phyloP scores from a whole-genome alignment of 768 basidiomycete genomes.

The Termitomyces sp. region DNA sequence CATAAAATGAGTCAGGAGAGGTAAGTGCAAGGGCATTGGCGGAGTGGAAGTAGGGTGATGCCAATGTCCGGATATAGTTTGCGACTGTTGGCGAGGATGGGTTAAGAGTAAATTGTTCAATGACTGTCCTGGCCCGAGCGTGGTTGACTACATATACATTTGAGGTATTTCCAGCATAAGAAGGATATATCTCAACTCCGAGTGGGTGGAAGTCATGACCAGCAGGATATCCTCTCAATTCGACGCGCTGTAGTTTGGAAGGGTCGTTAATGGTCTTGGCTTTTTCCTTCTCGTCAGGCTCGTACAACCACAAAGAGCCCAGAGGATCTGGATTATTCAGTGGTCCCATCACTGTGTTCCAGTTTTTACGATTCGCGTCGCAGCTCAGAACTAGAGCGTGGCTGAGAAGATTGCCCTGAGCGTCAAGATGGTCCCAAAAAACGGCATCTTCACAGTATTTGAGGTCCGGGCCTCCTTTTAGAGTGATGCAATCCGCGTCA shows the following conservation, averaged over 20 bases:
- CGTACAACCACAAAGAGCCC: slow-evolving; percentile 61
- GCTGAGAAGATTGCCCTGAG: slow-evolving; percentile 29
- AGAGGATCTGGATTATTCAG: slow-evolving; percentile 48
- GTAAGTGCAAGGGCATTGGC: slow-evolving; percentile 67
- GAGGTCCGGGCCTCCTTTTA: slow-evolving; percentile 30
- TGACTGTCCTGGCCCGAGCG: slow-evolving; percentile 49
- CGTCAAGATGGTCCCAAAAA: slow-evolving; percentile 57
- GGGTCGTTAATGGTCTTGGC: slow-evolving; percentile 7
- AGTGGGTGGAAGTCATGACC: slow-evolving; percentile 68
- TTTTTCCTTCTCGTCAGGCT: slow-evolving; percentile 14
- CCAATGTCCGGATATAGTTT: slow-evolving; percentile 54
- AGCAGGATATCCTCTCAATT: slow-evolving; percentile 47
- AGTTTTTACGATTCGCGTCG: slow-evolving; percentile 49
- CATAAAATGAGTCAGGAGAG: slow-evolving; percentile 62
- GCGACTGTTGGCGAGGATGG: slow-evolving; percentile 39
- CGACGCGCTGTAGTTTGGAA: slow-evolving; percentile 31
- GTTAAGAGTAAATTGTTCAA: slow-evolving; percentile 62
- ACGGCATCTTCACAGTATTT: slow-evolving; percentile 60
- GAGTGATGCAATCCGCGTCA: slow-evolving; percentile 35
- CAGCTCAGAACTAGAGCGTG: slow-evolving; percentile 46
- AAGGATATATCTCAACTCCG: slow-evolving; percentile 56
- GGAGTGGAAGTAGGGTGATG: slow-evolving; percentile 51
- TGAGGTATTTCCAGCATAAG: slow-evolving; percentile 39
- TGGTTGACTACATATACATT: slow-evolving; percentile 69
- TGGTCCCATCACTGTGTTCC: slow-evolving; percentile 81